Conservation (phyloP, 106 monocot genomes). For the Cymbidium sinense region DNA sequence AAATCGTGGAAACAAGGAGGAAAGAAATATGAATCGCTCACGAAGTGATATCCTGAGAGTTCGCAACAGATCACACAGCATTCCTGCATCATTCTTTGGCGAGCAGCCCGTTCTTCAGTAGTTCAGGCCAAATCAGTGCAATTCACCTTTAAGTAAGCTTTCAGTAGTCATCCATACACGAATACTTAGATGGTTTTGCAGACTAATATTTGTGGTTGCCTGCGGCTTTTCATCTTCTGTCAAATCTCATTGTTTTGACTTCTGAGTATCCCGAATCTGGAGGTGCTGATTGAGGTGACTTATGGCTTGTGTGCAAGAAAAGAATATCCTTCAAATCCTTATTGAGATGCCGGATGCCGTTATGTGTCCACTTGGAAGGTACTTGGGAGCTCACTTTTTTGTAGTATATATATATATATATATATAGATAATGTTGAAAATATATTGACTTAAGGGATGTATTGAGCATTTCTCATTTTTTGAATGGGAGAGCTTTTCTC, state of each 20-base stretch:
- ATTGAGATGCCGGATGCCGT: not conserved
- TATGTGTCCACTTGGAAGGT: not conserved
- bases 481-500: too few relatives aligned
- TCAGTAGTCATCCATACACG: not conserved
- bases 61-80: slow-evolving; percentile 1
- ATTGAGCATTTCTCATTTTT: too few relatives aligned
- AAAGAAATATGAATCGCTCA: slow-evolving; percentile 1
- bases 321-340: not conserved
- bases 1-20: slow-evolving; percentile 1
- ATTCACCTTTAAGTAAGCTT: not conserved
- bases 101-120: not conserved
- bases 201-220: not conserved
- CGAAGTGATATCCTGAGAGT: not conserved
- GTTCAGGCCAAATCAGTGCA: not conserved
- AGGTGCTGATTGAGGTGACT: not conserved
- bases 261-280: not conserved
- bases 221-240: not conserved
- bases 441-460: too few relatives aligned
- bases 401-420: too few relatives aligned
- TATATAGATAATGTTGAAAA: too few relatives aligned
- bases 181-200: not conserved
- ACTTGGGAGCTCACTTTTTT: too few relatives aligned
- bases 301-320: not conserved
- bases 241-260: not conserved
- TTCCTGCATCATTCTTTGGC: slow-evolving; percentile 4